Percentiles rank a stretch among this genome's conserved stretches.
phyloP scores from a whole-genome alignment of 257 asterid species.

The Capsicum pubescens region DNA sequence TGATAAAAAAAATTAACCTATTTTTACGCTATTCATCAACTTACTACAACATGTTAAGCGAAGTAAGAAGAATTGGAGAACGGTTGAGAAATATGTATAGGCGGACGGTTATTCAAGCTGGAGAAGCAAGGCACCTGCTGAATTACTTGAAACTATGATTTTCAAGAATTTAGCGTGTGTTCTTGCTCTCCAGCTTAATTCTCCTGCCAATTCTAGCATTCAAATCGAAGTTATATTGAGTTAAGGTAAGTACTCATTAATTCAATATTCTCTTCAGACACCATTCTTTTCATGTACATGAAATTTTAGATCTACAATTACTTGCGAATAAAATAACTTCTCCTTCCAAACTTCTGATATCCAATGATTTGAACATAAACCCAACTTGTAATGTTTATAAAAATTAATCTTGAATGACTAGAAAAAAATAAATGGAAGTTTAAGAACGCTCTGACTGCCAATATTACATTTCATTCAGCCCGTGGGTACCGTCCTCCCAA shows the following conservation, averaged over 20 bases:
- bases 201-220: slow-evolving; percentile 17
- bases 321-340: neutral
- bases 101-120: slow-evolving; percentile 31
- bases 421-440: slow-evolving; percentile 14
- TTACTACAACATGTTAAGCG: no score
- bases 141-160: neutral
- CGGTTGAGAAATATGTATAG: neutral
- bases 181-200: slow-evolving; percentile 33
- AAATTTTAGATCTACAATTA: neutral
- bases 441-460: slow-evolving; percentile 26
- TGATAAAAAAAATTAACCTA: no score
- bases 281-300: neutral
- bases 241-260: slow-evolving; percentile 1
- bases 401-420: neutral
- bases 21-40: no score
- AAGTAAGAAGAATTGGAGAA: no score
- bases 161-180: slow-evolving; percentile 37
- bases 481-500: neutral
- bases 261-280: neutral
- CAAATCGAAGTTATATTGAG: neutral
- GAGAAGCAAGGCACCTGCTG: slow-evolving; percentile 51
- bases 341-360: slow-evolving; percentile 8
- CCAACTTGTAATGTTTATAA: neutral
- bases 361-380: neutral
- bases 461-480: neutral